A percentile compares a stretch with the other conserved stretches of the same genome.
phyloP scores from a whole-genome alignment of 495 filamentous ascomycete genomes.

The Parathielavia appendiculata region DNA sequence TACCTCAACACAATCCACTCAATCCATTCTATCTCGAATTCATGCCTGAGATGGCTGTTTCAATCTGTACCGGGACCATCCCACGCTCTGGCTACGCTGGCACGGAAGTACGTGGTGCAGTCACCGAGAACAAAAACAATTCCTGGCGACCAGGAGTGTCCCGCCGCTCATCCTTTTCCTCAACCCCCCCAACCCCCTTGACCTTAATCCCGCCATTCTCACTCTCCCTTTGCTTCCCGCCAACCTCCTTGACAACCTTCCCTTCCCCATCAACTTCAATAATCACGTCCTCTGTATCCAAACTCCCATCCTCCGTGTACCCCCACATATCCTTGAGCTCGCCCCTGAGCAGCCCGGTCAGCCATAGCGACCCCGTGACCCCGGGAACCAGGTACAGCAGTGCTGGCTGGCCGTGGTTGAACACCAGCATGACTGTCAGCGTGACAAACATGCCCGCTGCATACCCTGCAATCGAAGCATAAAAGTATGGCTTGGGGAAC shows the following conservation, averaged over 20 bases:
- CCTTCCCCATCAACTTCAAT: constrained; percentile 33
- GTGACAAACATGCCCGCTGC: constrained; percentile 72
- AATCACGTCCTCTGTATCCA: constrained; percentile 46
- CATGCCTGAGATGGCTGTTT: too few relatives aligned
- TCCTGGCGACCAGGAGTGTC: constrained; percentile 12
- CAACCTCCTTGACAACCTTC: constrained; percentile 19
- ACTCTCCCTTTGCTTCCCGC: not conserved
- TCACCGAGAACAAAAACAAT: constrained; percentile 30
- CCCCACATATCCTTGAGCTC: constrained; percentile 71
- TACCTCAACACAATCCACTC: too few relatives aligned
- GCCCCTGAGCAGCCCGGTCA: constrained; percentile 65
- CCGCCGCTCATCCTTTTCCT: not conserved
- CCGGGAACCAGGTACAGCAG: constrained; percentile 89
- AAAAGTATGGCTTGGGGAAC: constrained; percentile 88
- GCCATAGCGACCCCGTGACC: constrained; percentile 70
- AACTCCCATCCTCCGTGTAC: constrained; percentile 67
- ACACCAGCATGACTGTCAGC: constrained; percentile 69
- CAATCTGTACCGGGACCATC: not conserved
- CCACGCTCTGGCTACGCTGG: not conserved
- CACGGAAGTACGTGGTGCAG: constrained; percentile 12
- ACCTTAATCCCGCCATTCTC: constrained; percentile 9
- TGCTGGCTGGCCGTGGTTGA: constrained; percentile 80
- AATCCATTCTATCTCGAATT: too few relatives aligned
- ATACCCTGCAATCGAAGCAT: constrained; percentile 73
- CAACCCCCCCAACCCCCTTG: not conserved